Base-by-base conservation (phyloP, 805 yeast genomes). In the Schizosaccharomyces cryophilus region DNA sequence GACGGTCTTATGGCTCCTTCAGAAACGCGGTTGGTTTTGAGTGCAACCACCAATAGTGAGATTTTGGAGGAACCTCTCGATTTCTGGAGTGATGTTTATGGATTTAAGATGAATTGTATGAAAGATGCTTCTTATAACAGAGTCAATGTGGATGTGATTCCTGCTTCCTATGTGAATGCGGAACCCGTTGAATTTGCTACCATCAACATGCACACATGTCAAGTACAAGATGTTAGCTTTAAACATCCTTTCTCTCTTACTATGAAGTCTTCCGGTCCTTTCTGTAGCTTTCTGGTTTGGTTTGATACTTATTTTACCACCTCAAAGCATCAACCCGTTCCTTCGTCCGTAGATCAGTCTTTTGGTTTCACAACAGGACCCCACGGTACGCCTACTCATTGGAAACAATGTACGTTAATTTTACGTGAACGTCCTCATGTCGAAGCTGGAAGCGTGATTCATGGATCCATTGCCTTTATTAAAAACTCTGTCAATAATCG, bases 21-120 rank as follows among this genome's bases (percentile, higher is more conserved):
- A 71, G 87, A 86, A 73, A 88, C 95, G 64, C 78, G 85, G 40
- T 85, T 93, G 78, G 84, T 83, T 69, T 76, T 88, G 67, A 96
- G 96, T 24, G 88, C 93, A 66, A 81, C 93, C 68, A 96, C 89
- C 73, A 98, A 93, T 72, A 85, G 85, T 30, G 84, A 86, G 64
- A 93, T 88, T 74, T 88, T 89, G 72, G 83, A 83, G 61, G 96
- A 93, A 67, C 93, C 90, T 69, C 80, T 90, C 66, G 83, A 83
- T 66, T 93, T 80, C 74, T 93, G 99, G 99, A 88, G 87, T 71
- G 87, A 89, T 69, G 95, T 93, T 31, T 93, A 93, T 68, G 98
- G 99, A 3, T 87, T 87, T 69, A 94, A 87, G 70, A 87, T 85
- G 73, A 75, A 85, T 56, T 86, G 93, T 61, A 85, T 84, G 87